Base-by-base conservation (phyloP, 345 rosid species). In the Hirschfeldia incana region DNA sequence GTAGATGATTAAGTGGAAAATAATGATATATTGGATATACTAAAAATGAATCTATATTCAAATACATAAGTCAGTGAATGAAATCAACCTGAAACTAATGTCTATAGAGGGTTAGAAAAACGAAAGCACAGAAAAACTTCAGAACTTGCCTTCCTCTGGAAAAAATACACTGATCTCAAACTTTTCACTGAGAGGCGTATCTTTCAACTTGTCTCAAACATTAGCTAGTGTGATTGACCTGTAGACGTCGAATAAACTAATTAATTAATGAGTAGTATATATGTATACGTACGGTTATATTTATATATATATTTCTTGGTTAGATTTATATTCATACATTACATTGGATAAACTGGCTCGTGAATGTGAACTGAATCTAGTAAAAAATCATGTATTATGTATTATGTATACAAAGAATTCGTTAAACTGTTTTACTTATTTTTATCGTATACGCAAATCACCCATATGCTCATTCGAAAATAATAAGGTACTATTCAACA, bases 401-500 rank as follows among this genome's bases (percentile, higher is more conserved):
- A 51, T 55, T 29, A 29, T 29, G 21, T 21, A 21, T 21, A 66
- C 16, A 16, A 37, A 67, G 12, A 44, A 67, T 44, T 44, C 11
- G 13, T 15, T 36, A 44, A 44, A 67, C 3, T 42, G 12, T 15
- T 46, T 53, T 10, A 34, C 8, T 57, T 71, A 17, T n/a, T n/a
- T 61, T 28, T n/a, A 37, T 28, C 21, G 21, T 28, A 66, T 58
- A 67, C 73, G 59, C 59, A 67, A 76, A 17, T 68, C 67, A 30
- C 68, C n/a, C 15, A 12, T 58, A 10, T 27, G 33, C 26, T 63
- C 64, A 69, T 63, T 26, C 30, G 34, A 39, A 29, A 16, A 42
- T 37, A 32, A 58, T 30, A 11, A 37, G 8, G 4, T 32, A 58
- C 27, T 58, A 36, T 72, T 59, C 69, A 33, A 62, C 64, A 77